Base-by-base conservation (phyloP, 495 filamentous ascomycete genomes). In the Rhizodiscina lignyota region DNA sequence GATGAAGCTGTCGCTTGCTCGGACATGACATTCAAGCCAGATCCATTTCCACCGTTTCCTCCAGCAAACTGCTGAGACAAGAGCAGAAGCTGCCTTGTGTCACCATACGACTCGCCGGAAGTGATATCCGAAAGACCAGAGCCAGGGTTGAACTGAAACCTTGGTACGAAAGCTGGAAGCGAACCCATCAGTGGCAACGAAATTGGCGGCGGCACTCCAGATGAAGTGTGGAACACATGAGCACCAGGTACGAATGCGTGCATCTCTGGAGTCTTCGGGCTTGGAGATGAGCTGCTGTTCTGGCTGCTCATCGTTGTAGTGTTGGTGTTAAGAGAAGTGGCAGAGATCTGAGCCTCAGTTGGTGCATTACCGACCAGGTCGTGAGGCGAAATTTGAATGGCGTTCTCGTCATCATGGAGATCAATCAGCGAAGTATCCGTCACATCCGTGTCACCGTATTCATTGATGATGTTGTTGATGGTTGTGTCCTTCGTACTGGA, bases 401-500 rank as follows among this genome's bases (percentile, higher is more conserved):
- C 8, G 8, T 16, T 17, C 17, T 18, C 30, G 8, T 33, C 17
- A 18, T 17, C 30, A 33, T 11, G n/a, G n/a, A n/a, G n/a, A n/a
- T n/a, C n/a, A n/a, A n/a, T n/a, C n/a, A n/a, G n/a, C 27, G 26
- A 20, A 18, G 12, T 21, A 5, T 8, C 8, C n/a, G 6, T 11
- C 26, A 17, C 11, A n/a, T 20, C n/a, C 26, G 11, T 5, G 27
- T 12, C 6, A 5, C 18, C 10, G 31, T 51, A 51, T 4, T 32
- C 27, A 24, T 45, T 41, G 23, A 51, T 38, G 30, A 51, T 43
- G 27, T 39, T 48, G 30, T 40, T 39, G 18, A 51, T 34, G 2
- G 48, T 51, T 28, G 42, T 42, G 18, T 45, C 37, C 21, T 48
- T 36, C 19, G 44, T 32, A n/a, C 34, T 31, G 4, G 26, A 16